A percentile compares a stretch with the other conserved stretches of the same genome.
These are phyloP conservation scores for Talaromyces sp. DNA, from an alignment of 2,329 filamentous ascomycete genomes.

Conservation along the genomic window DNA sequence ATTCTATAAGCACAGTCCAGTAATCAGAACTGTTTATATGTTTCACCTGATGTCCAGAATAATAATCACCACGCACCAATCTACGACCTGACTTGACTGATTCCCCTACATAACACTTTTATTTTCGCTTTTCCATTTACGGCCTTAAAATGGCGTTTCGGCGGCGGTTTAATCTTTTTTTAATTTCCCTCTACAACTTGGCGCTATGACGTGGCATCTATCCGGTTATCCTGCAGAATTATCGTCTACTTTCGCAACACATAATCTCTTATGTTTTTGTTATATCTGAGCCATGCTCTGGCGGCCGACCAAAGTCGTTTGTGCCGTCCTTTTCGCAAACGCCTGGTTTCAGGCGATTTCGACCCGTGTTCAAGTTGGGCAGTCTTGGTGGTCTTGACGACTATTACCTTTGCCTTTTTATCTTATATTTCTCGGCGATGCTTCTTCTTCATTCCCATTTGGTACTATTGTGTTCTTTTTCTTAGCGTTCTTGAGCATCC, in stretches of 20 bases:
- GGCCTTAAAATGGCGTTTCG: background rate
- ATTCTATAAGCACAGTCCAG: constrained; percentile 58
- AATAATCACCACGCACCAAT: background rate
- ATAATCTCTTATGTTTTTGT: constrained; percentile 6
- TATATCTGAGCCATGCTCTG: constrained; percentile 12
- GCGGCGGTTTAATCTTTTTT: constrained; percentile 1
- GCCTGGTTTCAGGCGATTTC: background rate
- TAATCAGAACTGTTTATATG: background rate
- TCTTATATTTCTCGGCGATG: background rate
- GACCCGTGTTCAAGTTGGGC: background rate
- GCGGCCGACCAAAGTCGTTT: background rate
- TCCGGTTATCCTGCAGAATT: background rate
- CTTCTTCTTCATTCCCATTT: background rate
- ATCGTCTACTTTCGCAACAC: background rate
- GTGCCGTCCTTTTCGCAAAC: background rate
- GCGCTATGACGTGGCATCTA: constrained; percentile 9
- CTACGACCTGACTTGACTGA: background rate
- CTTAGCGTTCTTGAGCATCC: background rate
- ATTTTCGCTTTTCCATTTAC: background rate
- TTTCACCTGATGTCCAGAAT: background rate
- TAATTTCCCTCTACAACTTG: constrained; percentile 9
- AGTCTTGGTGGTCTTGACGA: background rate
- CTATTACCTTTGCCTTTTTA: background rate
- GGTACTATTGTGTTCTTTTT: background rate
- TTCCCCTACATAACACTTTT: background rate